Evolutionary conservation across 441 rosid species (phyloP), one percentile per base, ranked within the genome.

Genomic region (Bruguiera hainesii): DNA sequence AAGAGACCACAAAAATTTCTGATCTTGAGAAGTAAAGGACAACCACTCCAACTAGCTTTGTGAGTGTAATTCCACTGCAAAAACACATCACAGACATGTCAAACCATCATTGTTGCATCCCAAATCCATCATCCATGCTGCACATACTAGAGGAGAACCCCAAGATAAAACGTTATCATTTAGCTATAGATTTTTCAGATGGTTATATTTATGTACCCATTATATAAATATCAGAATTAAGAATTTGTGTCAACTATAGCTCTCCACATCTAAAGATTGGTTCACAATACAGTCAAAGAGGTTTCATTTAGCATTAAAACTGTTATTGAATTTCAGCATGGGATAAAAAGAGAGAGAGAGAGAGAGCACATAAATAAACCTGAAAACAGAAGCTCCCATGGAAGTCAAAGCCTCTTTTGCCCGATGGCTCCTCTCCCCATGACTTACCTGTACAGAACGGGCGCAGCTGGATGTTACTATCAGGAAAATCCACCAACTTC

Each of bases 311-410:
- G 48, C 48, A 42, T 42, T 3, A 21, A 55, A 23, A 55, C 3
- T 55, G 58, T 15, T 5, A 11, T 10, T 55, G 23, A 55, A 23
- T 39, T 39, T 11, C 48, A 10, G 5, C 48, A 57, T 29, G 9
- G n/a, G 39, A 1, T 26, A 26, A n/a, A 21, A 37, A 25, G 2
- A 30, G 31, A 23, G 37, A n/a, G 2, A 50, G 7, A 39, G 55
- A 30, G 51, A 7, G 18, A 53, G 19, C 2, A 33, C 9, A 7
- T 3, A 53, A 30, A 42, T 5, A 61, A 64, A 85, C 98, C 98
- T 93, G 88, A 93, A 90, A 60, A 93, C 97, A 30, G 98, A 93
- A 81, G 97, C 93, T 59, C 98, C 98, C 93, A 93, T 90, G 3
- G 97, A 90, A 55, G 78, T 75, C 16, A 93, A 75, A 30, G 96